These are phyloP conservation scores for Turritis glabra DNA, from an alignment of 345 rosid species.

Conservation along the genomic window DNA sequence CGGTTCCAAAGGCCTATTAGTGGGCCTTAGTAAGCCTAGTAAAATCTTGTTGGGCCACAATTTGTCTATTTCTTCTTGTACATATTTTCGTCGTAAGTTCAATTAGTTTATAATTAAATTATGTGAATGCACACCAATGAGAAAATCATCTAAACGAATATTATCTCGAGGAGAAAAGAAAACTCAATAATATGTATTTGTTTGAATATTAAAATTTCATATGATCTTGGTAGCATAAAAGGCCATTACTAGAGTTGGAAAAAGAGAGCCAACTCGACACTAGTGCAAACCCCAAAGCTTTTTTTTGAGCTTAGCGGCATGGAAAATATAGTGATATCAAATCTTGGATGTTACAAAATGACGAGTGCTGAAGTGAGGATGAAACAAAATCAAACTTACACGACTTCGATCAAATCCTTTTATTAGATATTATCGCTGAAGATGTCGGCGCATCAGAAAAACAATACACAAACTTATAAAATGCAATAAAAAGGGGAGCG, in stretches of 20 bases:
- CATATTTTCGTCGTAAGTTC: neutral
- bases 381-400: neutral
- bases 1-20: neutral
- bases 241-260: neutral
- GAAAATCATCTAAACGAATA: too few species aligned
- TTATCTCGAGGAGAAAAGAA: too few species aligned
- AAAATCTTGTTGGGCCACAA: neutral
- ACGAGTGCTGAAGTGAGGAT: constrained; percentile 1
- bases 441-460: constrained; percentile 9
- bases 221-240: neutral
- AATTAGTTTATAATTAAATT: too few species aligned
- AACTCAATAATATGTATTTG: too few species aligned
- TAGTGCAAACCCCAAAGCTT: neutral
- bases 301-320: neutral
- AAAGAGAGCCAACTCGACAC: neutral
- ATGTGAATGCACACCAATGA: neutral
- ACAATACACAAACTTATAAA: constrained; percentile 17
- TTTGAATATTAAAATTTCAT: neutral
- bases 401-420: constrained; percentile 7
- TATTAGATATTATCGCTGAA: constrained; percentile 4
- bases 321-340: neutral
- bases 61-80: neutral
- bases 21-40: neutral
- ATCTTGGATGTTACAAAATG: constrained; percentile 10
- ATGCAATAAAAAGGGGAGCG: neutral